Percentiles rank a stretch among this genome's conserved stretches.
Conservation (phyloP, 345 rosid species). For the Isatis tinctoria region DNA sequence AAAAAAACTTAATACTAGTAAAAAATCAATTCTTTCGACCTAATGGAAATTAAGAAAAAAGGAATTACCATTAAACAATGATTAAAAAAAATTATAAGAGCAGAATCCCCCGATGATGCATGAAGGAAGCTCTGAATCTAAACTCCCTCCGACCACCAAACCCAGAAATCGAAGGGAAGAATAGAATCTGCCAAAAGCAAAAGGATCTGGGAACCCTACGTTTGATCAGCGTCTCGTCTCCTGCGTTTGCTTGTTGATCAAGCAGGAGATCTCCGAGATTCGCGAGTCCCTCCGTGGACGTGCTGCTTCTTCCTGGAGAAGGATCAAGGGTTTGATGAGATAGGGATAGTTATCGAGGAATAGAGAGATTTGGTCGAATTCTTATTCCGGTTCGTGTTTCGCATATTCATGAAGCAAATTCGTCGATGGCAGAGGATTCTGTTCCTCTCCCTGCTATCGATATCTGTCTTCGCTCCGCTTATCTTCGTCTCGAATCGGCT, state of each 20-base stretch:
- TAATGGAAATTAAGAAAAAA: neutral
- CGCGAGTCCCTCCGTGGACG: slow-evolving; percentile 9
- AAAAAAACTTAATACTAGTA: neutral
- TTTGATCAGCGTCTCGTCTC: neutral
- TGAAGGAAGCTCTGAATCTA: slow-evolving; percentile 32
- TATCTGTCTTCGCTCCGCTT: slow-evolving; percentile 73
- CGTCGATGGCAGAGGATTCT: slow-evolving; percentile 78
- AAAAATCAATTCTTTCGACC: neutral
- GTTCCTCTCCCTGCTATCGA: slow-evolving; percentile 68
- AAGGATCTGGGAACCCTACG: slow-evolving; percentile 38
- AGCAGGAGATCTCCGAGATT: slow-evolving; percentile 32
- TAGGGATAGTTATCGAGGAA: slow-evolving; percentile 6
- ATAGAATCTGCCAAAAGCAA: neutral
- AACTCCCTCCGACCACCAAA: slow-evolving; percentile 8
- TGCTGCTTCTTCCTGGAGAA: slow-evolving; percentile 39
- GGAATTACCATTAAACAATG: neutral
- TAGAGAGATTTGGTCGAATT: neutral
- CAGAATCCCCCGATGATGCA: slow-evolving; percentile 35
- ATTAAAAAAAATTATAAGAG: slow-evolving; percentile 1
- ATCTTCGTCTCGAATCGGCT: slow-evolving; percentile 55
- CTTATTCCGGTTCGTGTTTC: neutral
- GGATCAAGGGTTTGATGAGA: slow-evolving; percentile 33
- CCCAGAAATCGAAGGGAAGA: slow-evolving; percentile 20
- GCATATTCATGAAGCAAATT: slow-evolving; percentile 58
- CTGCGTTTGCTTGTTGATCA: slow-evolving; percentile 27